Conservation (phyloP, 2,329 filamentous ascomycete species). For the Xylariaceae sp. region DNA sequence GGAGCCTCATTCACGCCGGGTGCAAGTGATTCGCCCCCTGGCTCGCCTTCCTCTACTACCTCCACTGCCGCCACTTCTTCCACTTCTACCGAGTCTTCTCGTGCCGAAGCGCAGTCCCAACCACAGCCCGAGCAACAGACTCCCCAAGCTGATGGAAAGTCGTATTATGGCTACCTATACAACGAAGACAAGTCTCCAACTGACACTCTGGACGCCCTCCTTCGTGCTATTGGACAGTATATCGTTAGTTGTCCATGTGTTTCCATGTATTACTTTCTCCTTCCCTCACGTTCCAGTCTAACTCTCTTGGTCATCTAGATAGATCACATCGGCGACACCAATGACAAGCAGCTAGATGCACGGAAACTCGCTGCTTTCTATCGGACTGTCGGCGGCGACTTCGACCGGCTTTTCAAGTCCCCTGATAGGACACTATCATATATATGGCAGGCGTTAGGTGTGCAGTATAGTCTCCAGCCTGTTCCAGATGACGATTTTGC, state of each 20-base stretch:
- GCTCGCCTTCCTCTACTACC: background rate
- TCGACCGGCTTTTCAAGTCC: conserved; percentile 73
- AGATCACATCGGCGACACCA: conserved; percentile 52
- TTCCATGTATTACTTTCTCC: conserved; percentile 1
- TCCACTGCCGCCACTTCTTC: background rate
- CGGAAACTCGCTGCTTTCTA: conserved; percentile 73
- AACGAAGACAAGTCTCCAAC: conserved; percentile 62
- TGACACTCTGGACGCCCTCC: conserved; percentile 59
- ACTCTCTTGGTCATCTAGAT: conserved; percentile 38
- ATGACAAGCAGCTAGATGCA: conserved; percentile 51
- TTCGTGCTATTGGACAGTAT: conserved; percentile 61
- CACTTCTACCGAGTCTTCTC: conserved; percentile 11
- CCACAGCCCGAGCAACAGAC: conserved; percentile 15
- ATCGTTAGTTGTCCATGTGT: conserved; percentile 51
- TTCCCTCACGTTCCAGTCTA: background rate
- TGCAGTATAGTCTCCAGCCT: conserved; percentile 73
- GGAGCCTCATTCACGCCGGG: conserved; percentile 14
- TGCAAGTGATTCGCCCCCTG: conserved; percentile 20
- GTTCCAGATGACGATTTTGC: conserved; percentile 67
- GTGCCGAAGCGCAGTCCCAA: conserved; percentile 11
- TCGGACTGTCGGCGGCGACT: conserved; percentile 66
- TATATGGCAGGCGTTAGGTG: conserved; percentile 88
- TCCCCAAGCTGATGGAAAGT: conserved; percentile 26
- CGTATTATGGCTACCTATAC: conserved; percentile 63
- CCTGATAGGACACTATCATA: conserved; percentile 73